phyloP scores from a whole-genome alignment of 1,284 basidiomycete genomes.

The Caloboletus firmus region DNA sequence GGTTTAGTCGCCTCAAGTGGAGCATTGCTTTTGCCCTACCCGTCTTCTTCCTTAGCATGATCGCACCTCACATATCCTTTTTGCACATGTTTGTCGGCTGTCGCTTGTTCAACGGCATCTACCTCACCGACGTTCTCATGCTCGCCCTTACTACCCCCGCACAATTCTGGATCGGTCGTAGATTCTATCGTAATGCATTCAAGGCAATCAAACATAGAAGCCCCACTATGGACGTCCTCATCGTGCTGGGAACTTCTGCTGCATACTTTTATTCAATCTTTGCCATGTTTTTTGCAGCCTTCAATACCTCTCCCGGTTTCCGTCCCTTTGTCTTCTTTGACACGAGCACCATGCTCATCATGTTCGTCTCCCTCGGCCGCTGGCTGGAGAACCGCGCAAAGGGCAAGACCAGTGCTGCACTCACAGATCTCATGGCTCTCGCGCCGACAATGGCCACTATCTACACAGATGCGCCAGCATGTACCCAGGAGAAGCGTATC shows the following conservation, averaged over 20 bases:
- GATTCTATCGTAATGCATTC: conserved; percentile 89
- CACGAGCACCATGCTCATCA: conserved; percentile 98
- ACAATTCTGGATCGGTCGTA: conserved; percentile 88
- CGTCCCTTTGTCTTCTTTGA: conserved; percentile 95
- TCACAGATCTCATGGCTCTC: conserved; percentile 95
- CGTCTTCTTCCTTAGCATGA: conserved; percentile 91
- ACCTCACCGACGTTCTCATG: conserved; percentile 82
- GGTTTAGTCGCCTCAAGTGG: conserved; percentile 81
- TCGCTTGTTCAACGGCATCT: conserved; percentile 64
- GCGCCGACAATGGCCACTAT: conserved; percentile 95
- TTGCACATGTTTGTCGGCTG: conserved; percentile 50
- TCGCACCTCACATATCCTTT: conserved; percentile 73
- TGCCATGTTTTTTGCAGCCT: conserved; percentile 67
- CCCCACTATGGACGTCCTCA: conserved; percentile 96
- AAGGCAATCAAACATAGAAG: conserved; percentile 87
- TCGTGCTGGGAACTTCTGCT: conserved; percentile 92
- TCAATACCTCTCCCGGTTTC: conserved; percentile 63
- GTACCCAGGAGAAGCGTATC: conserved; percentile 85
- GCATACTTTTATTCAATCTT: conserved; percentile 90
- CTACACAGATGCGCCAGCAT: conserved; percentile 79
- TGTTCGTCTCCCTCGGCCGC: conserved; percentile 93
- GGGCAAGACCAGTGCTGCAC: conserved; percentile 93
- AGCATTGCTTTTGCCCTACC: conserved; percentile 84
- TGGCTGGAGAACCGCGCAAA: conserved; percentile 97
- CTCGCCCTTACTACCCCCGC: conserved; percentile 87